phyloP scores from a whole-genome alignment of 2,329 filamentous ascomycete genomes.

The Colletotrichum magnum region DNA sequence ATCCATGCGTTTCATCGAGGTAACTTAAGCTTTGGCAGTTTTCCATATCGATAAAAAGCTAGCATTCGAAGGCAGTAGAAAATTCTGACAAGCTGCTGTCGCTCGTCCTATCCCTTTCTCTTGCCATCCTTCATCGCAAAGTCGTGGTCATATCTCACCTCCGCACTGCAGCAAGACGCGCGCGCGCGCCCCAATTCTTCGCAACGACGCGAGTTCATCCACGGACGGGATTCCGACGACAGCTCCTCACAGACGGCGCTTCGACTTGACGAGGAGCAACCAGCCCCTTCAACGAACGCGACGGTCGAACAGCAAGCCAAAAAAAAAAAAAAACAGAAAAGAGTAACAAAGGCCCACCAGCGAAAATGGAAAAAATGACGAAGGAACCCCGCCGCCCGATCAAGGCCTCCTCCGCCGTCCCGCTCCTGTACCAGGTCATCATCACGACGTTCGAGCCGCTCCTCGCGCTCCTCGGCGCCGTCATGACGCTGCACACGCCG shows the following conservation, averaged over 20 bases:
- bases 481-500: slow-evolving; percentile 48
- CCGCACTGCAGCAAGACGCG: not conserved
- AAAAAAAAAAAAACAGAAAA: too few relatives aligned
- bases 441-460: slow-evolving; percentile 54
- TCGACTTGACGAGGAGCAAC: not conserved
- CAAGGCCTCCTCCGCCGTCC: slow-evolving; percentile 45
- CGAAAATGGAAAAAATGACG: not conserved
- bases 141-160: slow-evolving; percentile 11
- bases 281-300: not conserved
- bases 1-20: slow-evolving; percentile 20
- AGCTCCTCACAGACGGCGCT: not conserved
- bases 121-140: slow-evolving; percentile 28
- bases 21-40: slow-evolving; percentile 22
- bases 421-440: slow-evolving; percentile 49
- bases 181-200: not conserved
- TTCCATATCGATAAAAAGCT: slow-evolving; percentile 19
- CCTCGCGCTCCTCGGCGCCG: slow-evolving; percentile 49
- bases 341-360: too few relatives aligned
- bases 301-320: too few relatives aligned
- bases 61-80: not conserved
- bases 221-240: not conserved
- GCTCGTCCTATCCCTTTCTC: not conserved
- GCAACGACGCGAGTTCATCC: not conserved
- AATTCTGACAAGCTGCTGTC: not conserved
- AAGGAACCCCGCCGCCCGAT: not conserved